These are phyloP conservation scores for Plasmodium gonderi DNA, from an alignment of 169 alveolate species.

Conservation along the genomic window DNA sequence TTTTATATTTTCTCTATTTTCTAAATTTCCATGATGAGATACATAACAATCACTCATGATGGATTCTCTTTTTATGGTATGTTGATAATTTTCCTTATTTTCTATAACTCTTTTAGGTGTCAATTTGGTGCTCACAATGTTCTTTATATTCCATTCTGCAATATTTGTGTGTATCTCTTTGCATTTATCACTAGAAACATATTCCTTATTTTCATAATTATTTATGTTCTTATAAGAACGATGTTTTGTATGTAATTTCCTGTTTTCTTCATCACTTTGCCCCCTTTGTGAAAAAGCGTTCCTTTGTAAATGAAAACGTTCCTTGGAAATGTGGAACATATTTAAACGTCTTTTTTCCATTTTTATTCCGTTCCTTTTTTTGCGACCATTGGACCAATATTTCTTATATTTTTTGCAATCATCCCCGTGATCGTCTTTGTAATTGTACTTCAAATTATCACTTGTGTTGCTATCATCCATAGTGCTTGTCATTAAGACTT, in stretches of 20 bases:
- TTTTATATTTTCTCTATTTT: background rate
- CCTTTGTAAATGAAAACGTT: background rate
- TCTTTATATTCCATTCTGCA: background rate
- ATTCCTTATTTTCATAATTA: background rate
- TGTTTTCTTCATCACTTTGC: background rate
- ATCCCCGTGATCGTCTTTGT: background rate
- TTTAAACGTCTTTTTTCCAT: background rate
- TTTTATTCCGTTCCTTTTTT: background rate
- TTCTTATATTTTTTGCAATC: background rate
- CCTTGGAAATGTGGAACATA: background rate
- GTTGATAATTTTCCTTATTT: background rate
- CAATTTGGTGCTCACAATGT: background rate
- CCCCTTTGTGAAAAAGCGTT: background rate
- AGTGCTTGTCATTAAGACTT: background rate
- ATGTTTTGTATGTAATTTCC: background rate
- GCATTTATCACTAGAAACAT: background rate
- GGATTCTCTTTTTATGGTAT: background rate
- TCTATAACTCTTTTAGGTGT: background rate
- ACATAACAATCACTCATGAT: background rate
- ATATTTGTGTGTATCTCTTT: conserved; percentile 4
- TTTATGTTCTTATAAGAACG: background rate
- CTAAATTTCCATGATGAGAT: background rate
- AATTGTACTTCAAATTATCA: background rate
- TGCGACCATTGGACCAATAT: background rate
- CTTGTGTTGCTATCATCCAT: background rate